These are phyloP conservation scores for Cylindrotheca fusiformis DNA, from an alignment of 108 stramenopile species.

Conservation along the genomic window DNA sequence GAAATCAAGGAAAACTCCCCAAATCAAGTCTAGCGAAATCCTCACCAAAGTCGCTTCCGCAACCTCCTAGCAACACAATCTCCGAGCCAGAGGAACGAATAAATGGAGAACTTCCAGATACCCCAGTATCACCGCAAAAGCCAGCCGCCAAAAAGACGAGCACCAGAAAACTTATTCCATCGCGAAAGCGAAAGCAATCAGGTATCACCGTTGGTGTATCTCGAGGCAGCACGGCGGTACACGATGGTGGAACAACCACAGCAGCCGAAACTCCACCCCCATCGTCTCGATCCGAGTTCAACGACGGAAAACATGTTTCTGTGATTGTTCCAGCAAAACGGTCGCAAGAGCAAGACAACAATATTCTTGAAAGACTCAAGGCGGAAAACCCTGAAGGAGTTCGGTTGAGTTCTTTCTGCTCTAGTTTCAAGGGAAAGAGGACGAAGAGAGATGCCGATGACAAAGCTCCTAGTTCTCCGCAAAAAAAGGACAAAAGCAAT, in stretches of 20 bases:
- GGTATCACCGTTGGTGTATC: background rate
- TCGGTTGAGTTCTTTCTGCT: slow-evolving; percentile 24
- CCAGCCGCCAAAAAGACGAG: too few relatives aligned
- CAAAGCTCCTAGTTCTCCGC: background rate
- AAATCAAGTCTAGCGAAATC: background rate
- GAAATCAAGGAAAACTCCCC: background rate
- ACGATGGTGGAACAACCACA: too few relatives aligned
- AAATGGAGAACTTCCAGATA: too few relatives aligned
- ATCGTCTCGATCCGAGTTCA: background rate
- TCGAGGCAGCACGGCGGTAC: background rate
- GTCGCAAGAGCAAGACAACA: slow-evolving; percentile 6
- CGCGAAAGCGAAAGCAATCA: background rate
- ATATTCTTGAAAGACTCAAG: slow-evolving; percentile 9
- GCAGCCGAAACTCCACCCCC: too few relatives aligned
- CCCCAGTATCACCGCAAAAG: too few relatives aligned
- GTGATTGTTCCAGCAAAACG: background rate
- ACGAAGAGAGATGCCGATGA: slow-evolving; percentile 4
- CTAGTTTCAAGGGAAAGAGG: slow-evolving; percentile 12
- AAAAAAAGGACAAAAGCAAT: background rate
- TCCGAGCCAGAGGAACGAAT: too few relatives aligned
- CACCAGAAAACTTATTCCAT: background rate
- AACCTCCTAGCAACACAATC: too few relatives aligned
- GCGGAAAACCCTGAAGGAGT: slow-evolving; percentile 9
- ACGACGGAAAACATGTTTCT: background rate
- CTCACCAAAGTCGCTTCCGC: background rate